Percentiles rank a stretch among this genome's conserved stretches.
phyloP scores from a whole-genome alignment of 768 basidiomycete species.

The Boletellus sp. region DNA sequence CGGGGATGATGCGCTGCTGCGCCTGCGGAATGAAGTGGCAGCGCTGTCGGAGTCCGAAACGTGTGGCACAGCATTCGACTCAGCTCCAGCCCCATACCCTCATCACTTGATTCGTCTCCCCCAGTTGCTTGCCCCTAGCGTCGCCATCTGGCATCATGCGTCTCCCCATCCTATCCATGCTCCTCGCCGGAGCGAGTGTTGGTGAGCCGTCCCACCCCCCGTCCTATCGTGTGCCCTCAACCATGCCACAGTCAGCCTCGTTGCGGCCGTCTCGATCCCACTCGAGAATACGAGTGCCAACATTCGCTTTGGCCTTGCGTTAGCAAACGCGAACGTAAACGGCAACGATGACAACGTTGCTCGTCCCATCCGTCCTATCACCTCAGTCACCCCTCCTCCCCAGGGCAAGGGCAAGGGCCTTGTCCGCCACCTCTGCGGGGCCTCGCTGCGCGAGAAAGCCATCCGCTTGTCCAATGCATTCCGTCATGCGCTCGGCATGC shows the following conservation, averaged over 20 bases:
- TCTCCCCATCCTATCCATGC: conserved; percentile 34
- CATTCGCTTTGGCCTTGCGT: conserved; percentile 38
- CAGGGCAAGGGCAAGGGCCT: conserved; percentile 10
- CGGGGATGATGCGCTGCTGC: not conserved
- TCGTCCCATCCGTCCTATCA: conserved; percentile 14
- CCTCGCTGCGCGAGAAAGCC: conserved; percentile 45
- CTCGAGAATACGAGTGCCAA: conserved; percentile 33
- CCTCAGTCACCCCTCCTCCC: conserved; percentile 7
- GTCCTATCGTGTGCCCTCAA: not conserved
- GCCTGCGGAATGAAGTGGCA: conserved; percentile 4
- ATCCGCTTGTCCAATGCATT: conserved; percentile 52
- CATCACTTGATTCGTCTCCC: not conserved
- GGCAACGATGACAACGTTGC: conserved; percentile 25
- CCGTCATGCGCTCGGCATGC: conserved; percentile 52
- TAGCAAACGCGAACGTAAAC: conserved; percentile 32
- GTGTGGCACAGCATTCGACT: conserved; percentile 1
- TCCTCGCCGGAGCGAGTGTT: conserved; percentile 35
- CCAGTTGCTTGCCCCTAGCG: not conserved
- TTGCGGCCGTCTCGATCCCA: conserved; percentile 48
- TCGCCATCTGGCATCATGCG: conserved; percentile 30
- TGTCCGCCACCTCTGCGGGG: conserved; percentile 30
- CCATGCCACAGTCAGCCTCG: conserved; percentile 31
- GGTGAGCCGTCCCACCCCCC: conserved; percentile 20
- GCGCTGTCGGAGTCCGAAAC: conserved; percentile 25
- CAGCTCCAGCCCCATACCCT: not conserved